Evolutionary conservation across 2,329 filamentous ascomycete genomes (phyloP), one percentile per base, ranked within the genome.

Genomic region (Fusarium foetens): DNA sequence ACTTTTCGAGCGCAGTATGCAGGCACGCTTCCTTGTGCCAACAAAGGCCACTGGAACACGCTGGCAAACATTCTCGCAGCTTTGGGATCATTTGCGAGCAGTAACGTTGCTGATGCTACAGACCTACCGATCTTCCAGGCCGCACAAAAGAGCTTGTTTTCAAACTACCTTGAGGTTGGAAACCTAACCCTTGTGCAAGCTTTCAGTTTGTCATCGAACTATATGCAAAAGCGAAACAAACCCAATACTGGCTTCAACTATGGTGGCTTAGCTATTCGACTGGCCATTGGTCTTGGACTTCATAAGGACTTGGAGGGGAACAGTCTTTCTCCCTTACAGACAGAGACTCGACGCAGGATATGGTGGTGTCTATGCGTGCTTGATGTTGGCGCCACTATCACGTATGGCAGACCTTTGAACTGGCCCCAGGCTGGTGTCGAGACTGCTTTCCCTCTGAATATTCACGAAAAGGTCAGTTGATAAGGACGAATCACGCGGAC

Each of bases 291-390:
- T 1, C 16, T 72, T 5, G 70, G 70, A 4, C 64, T 72, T 13
- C 69, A 72, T 7, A 66, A 66, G 11, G 70, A 72, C 19, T 17
- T 72, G 21, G 60, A 66, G 3, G 65, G 48, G 1, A 51, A 54
- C 3, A 66, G 25, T 4, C 33, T 72, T 3, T 59, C 60, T 1
- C 64, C 65, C 1, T 31, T 72, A 0, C 69, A 72, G 23, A 66
- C 45, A 16, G 70, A 72, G 45, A 72, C 66, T 6, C 49, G 70
- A 8, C 65, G 70, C 0, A 36, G 69, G 3, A 66, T 70, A 42
- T 72, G 70, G 70, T 72, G 70, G 70, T 62, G 69, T 51, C 35
- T 72, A 1, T 70, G 61, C 21, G 43, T 72, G 6, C 49, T 71
- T 5, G 69, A 71, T 39, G 63, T 68, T 8, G 69, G 69, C 6